phyloP scores from a whole-genome alignment of 306 rosid genomes.

The Trifolium repens region DNA sequence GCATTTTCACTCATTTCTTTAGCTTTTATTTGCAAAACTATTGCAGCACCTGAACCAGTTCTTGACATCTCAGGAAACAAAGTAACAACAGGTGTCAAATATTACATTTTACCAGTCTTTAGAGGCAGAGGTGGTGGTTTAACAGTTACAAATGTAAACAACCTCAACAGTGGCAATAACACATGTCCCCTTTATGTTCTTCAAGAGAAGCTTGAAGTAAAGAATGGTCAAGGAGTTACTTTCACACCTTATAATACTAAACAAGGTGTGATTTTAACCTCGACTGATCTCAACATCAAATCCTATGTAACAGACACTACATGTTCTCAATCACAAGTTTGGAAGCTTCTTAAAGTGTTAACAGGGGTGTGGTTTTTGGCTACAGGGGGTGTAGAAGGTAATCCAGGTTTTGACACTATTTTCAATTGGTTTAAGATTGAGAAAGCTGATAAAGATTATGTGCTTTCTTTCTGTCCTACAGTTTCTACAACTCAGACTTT shows the following conservation, averaged over 20 bases:
- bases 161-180: constrained; percentile 12
- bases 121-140: constrained; percentile 54
- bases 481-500: constrained; percentile 44
- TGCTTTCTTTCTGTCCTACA: constrained; percentile 60
- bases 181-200: constrained; percentile 59
- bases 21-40: constrained; percentile 12
- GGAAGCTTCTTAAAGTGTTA: constrained; percentile 52
- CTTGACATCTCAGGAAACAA: constrained; percentile 51
- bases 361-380: constrained; percentile 54
- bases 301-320: constrained; percentile 13
- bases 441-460: constrained; percentile 52
- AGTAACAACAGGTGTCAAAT: constrained; percentile 46
- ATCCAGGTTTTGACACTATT: constrained; percentile 48
- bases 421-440: constrained; percentile 71
- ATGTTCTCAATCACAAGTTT: constrained; percentile 44
- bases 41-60: constrained; percentile 46
- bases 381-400: constrained; percentile 56
- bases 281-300: constrained; percentile 65
- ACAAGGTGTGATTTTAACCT: constrained; percentile 39
- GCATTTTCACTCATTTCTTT: constrained; percentile 32
- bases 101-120: constrained; percentile 52
- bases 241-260: constrained; percentile 47
- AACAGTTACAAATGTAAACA: constrained; percentile 15
- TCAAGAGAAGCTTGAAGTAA: constrained; percentile 47
- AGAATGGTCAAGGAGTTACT: constrained; percentile 45